Evolutionary conservation across 2,329 filamentous ascomycete genomes (phyloP), one percentile per base, ranked within the genome.

Genomic region (Epichloe aotearoae): DNA sequence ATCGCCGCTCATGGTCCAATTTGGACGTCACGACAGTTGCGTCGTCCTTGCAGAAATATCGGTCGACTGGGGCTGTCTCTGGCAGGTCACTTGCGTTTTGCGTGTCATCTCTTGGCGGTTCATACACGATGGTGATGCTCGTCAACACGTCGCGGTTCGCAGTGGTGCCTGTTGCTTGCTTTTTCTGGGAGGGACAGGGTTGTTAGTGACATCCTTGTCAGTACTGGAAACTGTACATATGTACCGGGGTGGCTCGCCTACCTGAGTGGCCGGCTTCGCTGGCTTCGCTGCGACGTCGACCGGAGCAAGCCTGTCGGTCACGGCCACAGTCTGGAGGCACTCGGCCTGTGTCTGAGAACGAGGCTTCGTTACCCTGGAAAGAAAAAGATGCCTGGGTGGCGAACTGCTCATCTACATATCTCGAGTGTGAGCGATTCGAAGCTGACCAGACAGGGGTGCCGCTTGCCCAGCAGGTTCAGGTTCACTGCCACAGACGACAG

Each of bases 1-100:
- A 36, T 42, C 52, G 54, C 33, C 49, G 46, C 51, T 54, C 58
- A 59, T 61, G 47, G 43, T 53, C 52, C 3, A 39, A 33, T 20
- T 33, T 23, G 20, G 38, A 20, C 5, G 20, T 47, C 47, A 42
- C 30, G 17, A 2, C 20, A 20, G 30, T 10, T 5, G n/a, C 12
- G n/a, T 33, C 6, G 33, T 43, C 46, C 33, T 37, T 5, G 17
- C n/a, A 7, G 17, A 38, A n/a, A 56, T 38, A 26, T 34, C 44
- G 15, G 45, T 39, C 41, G 40, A 49, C 42, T 6, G 43, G 45
- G 17, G 42, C 30, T 37, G 46, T 45, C 6, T 49, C 50, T 40
- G 51, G 51, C 34, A 49, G 46, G 33, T 38, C 37, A 36, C 47
- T 45, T 14, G 41, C 34, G 34, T 34, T 14, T 38, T 46, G 50